Evolutionary conservation across 1,284 basidiomycete genomes (phyloP).

Genomic region (Fomitiporia mediterranea): DNA sequence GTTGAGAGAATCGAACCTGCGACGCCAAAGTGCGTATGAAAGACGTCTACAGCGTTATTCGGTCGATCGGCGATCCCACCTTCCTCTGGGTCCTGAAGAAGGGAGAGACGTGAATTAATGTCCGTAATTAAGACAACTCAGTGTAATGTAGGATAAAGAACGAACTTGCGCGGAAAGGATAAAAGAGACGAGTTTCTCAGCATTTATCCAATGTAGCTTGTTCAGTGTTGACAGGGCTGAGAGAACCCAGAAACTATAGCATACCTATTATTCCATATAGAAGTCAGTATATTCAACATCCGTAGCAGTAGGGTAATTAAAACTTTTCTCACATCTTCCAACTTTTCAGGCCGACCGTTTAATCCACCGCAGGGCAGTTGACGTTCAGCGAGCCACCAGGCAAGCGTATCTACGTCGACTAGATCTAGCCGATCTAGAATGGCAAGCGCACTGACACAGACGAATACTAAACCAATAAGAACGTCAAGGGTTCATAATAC

Average conservation of each 20-base stretch:
- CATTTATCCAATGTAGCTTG: constrained; percentile 87
- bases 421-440: constrained; percentile 81
- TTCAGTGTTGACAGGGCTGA: constrained; percentile 84
- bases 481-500: neutral
- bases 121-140: neutral
- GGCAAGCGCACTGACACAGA: constrained; percentile 82
- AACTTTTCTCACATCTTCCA: constrained; percentile 77
- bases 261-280: too few species aligned
- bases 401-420: constrained; percentile 72
- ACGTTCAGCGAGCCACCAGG: constrained; percentile 91
- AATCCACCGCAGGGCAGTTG: constrained; percentile 92
- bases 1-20: constrained; percentile 54
- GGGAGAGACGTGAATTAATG: constrained; percentile 4
- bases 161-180: constrained; percentile 84
- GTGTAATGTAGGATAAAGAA: neutral
- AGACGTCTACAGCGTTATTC: constrained; percentile 92
- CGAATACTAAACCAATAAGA: constrained; percentile 65
- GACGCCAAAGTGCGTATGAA: constrained; percentile 92
- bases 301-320: too few species aligned
- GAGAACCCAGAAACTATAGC: constrained; percentile 97
- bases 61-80: constrained; percentile 95
- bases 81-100: constrained; percentile 72
- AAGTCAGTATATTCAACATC: too few species aligned
- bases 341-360: constrained; percentile 94
- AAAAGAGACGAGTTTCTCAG: constrained; percentile 74